Percentiles rank a stretch among this genome's conserved stretches.
Conservation (phyloP, 192 early-diverging fungal genomes). For the Polychytrium aggregatum region DNA sequence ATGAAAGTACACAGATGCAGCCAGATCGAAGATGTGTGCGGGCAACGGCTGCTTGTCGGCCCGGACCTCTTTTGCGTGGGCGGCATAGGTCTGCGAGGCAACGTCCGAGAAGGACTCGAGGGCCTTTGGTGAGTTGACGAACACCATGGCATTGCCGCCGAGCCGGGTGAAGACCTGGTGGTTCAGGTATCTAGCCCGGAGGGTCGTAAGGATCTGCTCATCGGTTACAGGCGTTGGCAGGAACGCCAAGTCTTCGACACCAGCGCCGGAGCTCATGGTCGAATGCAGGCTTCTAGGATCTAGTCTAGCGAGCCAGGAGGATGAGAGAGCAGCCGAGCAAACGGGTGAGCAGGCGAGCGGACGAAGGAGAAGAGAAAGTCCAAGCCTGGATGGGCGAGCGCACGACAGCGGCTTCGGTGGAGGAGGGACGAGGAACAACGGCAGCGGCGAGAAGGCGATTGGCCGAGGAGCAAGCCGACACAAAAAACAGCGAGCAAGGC, state of each 20-base stretch:
- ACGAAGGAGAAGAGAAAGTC: too few relatives aligned
- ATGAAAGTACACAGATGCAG: constrained; percentile 69
- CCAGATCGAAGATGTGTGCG: constrained; percentile 79
- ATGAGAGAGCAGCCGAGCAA: too few relatives aligned
- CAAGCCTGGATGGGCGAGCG: too few relatives aligned
- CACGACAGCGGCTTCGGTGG: too few relatives aligned
- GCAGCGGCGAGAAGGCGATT: too few relatives aligned
- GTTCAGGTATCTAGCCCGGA: constrained; percentile 18
- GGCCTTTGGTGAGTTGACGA: constrained; percentile 67
- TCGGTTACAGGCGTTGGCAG: constrained; percentile 6
- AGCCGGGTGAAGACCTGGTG: constrained; percentile 32
- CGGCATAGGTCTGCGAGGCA: constrained; percentile 54
- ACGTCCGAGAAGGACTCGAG: constrained; percentile 51
- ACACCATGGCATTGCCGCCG: constrained; percentile 58
- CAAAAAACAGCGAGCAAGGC: too few relatives aligned
- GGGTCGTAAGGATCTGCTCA: constrained; percentile 15
- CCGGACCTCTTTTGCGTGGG: constrained; percentile 16
- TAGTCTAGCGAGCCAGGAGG: too few relatives aligned
- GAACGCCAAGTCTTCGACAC: constrained; percentile 22
- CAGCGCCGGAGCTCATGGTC: too few relatives aligned
- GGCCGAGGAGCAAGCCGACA: too few relatives aligned
- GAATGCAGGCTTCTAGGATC: too few relatives aligned
- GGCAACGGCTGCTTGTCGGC: constrained; percentile 24
- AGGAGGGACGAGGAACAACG: too few relatives aligned
- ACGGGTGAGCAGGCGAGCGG: too few relatives aligned